phyloP scores from a whole-genome alignment of 176 grass and related monocot genomes.

The Dactylis glomerata region DNA sequence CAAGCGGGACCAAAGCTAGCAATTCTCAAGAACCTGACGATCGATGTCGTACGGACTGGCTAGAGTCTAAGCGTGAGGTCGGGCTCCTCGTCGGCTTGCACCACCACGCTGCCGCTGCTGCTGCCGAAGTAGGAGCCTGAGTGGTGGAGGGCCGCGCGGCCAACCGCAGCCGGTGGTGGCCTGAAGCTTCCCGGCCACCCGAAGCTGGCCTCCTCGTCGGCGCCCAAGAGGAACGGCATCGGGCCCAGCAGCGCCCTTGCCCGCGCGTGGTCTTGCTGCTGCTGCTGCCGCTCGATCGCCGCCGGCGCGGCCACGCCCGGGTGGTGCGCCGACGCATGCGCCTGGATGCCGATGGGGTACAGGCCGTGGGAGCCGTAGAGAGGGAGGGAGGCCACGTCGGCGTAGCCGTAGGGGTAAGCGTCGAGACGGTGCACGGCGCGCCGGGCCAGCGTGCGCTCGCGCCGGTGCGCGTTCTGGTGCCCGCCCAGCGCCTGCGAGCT shows the following conservation, averaged over 20 bases:
- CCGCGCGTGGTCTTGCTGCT: background rate
- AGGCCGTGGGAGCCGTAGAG: slow-evolving; percentile 48
- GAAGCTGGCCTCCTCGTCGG: slow-evolving; percentile 46
- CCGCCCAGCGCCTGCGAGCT: slow-evolving; percentile 78
- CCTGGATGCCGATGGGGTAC: slow-evolving; percentile 61
- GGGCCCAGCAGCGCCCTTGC: slow-evolving; percentile 46
- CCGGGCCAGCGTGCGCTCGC: slow-evolving; percentile 62
- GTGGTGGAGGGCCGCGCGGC: background rate
- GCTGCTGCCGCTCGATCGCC: background rate
- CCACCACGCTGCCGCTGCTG: slow-evolving; percentile 20
- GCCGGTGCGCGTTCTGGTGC: slow-evolving; percentile 73
- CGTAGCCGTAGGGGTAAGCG: slow-evolving; percentile 41
- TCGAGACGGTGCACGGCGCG: slow-evolving; percentile 47
- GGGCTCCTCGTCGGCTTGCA: slow-evolving; percentile 52
- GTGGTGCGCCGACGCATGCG: slow-evolving; percentile 56
- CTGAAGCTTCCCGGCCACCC: slow-evolving; percentile 69
- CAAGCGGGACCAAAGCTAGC: slow-evolving; percentile 7
- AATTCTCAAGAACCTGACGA: slow-evolving; percentile 5
- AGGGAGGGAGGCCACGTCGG: slow-evolving; percentile 65
- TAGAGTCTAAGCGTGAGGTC: slow-evolving; percentile 75
- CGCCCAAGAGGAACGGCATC: slow-evolving; percentile 48
- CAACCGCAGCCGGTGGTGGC: background rate
- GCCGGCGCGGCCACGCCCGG: background rate
- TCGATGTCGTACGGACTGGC: background rate
- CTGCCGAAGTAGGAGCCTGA: background rate